Evolutionary conservation across 805 yeast genomes (phyloP), one percentile per base, ranked within the genome.

Genomic region (Starmerella bombi): DNA sequence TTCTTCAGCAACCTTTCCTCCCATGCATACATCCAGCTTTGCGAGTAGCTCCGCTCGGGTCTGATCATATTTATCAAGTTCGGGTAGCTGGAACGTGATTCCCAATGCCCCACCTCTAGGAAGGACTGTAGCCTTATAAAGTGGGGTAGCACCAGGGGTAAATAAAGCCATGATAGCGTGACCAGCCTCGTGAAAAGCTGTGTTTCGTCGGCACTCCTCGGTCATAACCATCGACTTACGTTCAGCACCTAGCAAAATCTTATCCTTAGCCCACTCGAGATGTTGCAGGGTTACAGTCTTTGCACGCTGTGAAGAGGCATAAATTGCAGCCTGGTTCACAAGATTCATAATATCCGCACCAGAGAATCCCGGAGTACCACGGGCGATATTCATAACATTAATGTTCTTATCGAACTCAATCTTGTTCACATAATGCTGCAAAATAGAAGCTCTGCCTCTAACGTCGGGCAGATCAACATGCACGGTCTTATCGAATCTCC

Each of bases 181-280:
- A 3, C 99, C 99, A 16, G 98, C 99, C 65, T 91, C 99, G 63
- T 91, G 99, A 61, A 77, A 91, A 1, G 98, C 98, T 15, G 99
- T 91, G 50, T 88, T 85, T 53, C 73, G 75, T 61, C 96, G 74
- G 0, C 93, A 74, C 46, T 88, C 95, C 59, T 91, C 96, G 22
- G 98, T 86, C 67, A 91, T 73, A 30, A 91, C 96, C 97, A 88
- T 88, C 20, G 94, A 82, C 64, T 82, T 83, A 60, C 93, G 80
- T 53, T 93, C 99, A 28, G 97, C 97, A 40, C 99, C 99, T 81
- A 91, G 77, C 57, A 93, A 67, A 42, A 93, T 91, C 64, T 91
- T 91, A 63, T 91, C 99, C 62, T 91, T 91, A 32, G 99, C 98
- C 98, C 98, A 91, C 61, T 91, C 99, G 48, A 91, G 76, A 61